Evolutionary conservation across 495 filamentous ascomycete species (phyloP).

Genomic region (Xylaria intraflava): DNA sequence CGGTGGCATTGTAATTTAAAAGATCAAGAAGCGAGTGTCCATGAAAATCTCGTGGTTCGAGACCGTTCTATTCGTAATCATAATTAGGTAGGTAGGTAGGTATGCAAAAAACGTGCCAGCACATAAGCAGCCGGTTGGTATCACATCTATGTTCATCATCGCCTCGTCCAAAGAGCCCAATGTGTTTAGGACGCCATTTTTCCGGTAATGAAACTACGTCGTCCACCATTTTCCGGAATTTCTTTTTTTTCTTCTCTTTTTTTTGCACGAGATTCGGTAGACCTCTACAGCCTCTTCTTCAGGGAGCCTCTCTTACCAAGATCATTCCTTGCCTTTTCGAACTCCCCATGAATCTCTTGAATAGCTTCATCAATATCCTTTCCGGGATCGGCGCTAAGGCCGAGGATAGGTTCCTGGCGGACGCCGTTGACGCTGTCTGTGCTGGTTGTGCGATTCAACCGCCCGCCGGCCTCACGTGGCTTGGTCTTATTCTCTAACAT

Average conservation of each 20-base stretch:
- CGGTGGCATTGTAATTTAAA: too few species aligned
- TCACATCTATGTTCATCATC: conserved; percentile 1
- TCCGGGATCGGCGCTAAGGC: conserved; percentile 69
- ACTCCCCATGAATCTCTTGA: conserved; percentile 59
- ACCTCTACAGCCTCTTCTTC: neutral
- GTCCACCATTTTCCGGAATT: too few species aligned
- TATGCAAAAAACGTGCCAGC: too few species aligned
- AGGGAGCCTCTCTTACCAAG: conserved; percentile 12
- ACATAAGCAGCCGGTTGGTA: too few species aligned
- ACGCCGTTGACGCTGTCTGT: conserved; percentile 31
- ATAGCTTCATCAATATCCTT: conserved; percentile 75
- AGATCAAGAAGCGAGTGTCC: too few species aligned
- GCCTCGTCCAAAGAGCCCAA: neutral
- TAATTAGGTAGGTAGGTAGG: neutral
- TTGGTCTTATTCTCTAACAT: conserved; percentile 56
- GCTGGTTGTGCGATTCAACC: conserved; percentile 26
- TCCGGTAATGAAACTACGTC: too few species aligned
- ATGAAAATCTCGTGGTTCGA: too few species aligned
- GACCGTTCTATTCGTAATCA: neutral
- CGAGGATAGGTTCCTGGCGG: conserved; percentile 53
- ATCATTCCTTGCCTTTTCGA: conserved; percentile 47
- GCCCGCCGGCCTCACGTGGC: conserved; percentile 30
- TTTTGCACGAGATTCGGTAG: neutral
- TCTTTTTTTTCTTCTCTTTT: too few species aligned
- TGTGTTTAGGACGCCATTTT: too few species aligned